phyloP scores from a whole-genome alignment of 2,329 filamentous ascomycete species.

The Fusarium scirpi region DNA sequence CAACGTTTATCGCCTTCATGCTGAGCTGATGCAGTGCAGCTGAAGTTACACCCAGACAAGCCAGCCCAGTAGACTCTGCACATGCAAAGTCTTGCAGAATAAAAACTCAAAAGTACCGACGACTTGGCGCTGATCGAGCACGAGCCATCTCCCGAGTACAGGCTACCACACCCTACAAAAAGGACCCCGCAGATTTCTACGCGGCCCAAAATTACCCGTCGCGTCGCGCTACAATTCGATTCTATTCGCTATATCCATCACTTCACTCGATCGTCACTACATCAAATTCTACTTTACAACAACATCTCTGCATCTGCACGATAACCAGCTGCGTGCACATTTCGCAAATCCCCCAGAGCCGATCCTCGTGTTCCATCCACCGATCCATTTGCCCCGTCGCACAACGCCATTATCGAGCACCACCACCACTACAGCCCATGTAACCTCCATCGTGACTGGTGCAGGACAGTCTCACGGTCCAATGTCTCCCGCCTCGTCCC shows the following conservation, averaged over 20 bases:
- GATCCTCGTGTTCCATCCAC: not conserved
- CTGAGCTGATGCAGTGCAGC: not conserved
- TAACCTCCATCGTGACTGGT: slow-evolving; percentile 34
- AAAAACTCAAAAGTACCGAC: slow-evolving; percentile 25
- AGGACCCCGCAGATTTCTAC: slow-evolving; percentile 34
- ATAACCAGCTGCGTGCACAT: not conserved
- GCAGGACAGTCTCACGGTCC: slow-evolving; percentile 35
- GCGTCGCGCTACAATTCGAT: slow-evolving; percentile 31
- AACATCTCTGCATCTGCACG: not conserved
- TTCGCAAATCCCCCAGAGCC: not conserved
- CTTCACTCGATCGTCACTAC: slow-evolving; percentile 13
- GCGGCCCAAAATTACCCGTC: slow-evolving; percentile 41
- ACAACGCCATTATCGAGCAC: slow-evolving; percentile 14
- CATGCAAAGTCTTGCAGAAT: slow-evolving; percentile 3
- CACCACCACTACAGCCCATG: slow-evolving; percentile 34
- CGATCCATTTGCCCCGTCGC: slow-evolving; percentile 3
- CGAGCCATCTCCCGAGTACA: slow-evolving; percentile 28
- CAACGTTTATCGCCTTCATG: not conserved
- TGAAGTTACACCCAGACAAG: not conserved
- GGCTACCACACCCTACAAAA: slow-evolving; percentile 1
- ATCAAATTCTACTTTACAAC: not conserved
- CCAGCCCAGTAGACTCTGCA: not conserved
- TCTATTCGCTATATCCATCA: slow-evolving; percentile 10
- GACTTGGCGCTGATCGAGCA: slow-evolving; percentile 33
- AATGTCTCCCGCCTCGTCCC: slow-evolving; percentile 47